phyloP scores from a whole-genome alignment of 306 rosid species.

The Cercis canadensis region DNA sequence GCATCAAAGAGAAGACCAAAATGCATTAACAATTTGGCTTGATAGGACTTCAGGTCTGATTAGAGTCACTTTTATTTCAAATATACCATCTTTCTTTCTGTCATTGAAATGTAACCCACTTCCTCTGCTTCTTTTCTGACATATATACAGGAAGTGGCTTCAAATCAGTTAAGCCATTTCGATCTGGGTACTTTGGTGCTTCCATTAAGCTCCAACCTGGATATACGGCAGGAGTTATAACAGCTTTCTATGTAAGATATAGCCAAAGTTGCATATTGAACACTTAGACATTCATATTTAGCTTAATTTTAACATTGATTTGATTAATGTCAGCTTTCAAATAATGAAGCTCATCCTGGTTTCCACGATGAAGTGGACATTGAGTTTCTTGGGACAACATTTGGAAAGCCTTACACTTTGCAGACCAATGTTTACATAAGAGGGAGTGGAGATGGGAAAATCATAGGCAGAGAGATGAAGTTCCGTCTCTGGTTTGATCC shows the following conservation, averaged over 20 bases:
- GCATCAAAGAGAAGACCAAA: conserved; percentile 69
- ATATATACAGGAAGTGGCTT: conserved; percentile 83
- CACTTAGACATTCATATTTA: conserved; percentile 23
- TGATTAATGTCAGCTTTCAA: conserved; percentile 76
- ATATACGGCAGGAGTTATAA: conserved; percentile 96
- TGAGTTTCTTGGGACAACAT: conserved; percentile 94
- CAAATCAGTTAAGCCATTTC: conserved; percentile 82
- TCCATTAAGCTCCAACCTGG: conserved; percentile 92
- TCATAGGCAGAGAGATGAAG: conserved; percentile 95
- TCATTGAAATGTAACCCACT: conserved; percentile 16
- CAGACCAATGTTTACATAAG: conserved; percentile 94
- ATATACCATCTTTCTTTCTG: not conserved
- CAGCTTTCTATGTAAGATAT: conserved; percentile 83
- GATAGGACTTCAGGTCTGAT: conserved; percentile 72
- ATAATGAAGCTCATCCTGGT: conserved; percentile 93
- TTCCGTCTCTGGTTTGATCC: conserved; percentile 98
- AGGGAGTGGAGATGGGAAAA: conserved; percentile 91
- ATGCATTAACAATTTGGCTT: conserved; percentile 85
- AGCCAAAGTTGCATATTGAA: not conserved
- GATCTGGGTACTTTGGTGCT: conserved; percentile 93
- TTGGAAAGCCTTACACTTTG: conserved; percentile 91
- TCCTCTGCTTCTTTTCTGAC: conserved; percentile 21
- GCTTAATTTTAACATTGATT: not conserved
- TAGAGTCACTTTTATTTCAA: not conserved
- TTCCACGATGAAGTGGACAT: conserved; percentile 97